phyloP scores from a whole-genome alignment of 2,329 filamentous ascomycete genomes.

The Neophaeococcomyces mojaviensis region DNA sequence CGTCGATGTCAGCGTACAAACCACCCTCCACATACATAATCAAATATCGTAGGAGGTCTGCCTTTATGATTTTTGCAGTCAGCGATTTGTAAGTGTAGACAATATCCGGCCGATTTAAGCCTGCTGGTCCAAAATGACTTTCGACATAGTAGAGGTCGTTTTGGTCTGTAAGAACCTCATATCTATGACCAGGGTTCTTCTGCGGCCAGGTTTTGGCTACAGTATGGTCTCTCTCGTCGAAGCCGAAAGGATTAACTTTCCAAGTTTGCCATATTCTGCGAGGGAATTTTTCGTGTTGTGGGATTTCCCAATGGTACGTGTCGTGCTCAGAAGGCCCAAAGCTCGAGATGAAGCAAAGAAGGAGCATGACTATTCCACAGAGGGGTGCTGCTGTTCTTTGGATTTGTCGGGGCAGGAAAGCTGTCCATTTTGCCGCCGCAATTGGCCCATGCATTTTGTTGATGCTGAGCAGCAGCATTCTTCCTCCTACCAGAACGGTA shows the following conservation, averaged over 20 bases:
- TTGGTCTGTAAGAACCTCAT: constrained; percentile 62
- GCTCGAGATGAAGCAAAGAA: constrained; percentile 5
- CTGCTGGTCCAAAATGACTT: constrained; percentile 57
- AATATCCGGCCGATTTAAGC: constrained; percentile 60
- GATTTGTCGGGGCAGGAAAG: constrained; percentile 1
- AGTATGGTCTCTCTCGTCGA: constrained; percentile 56
- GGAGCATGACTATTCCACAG: constrained; percentile 1
- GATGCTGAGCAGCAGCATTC: neutral
- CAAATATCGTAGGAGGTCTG: constrained; percentile 59
- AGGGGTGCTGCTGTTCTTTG: constrained; percentile 3
- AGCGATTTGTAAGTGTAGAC: constrained; percentile 54
- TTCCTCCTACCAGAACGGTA: neutral
- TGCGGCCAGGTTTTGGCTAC: constrained; percentile 57
- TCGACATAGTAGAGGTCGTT: constrained; percentile 63
- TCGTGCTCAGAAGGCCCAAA: constrained; percentile 3
- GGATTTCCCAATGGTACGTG: constrained; percentile 1
- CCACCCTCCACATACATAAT: constrained; percentile 61
- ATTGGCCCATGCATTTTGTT: constrained; percentile 1
- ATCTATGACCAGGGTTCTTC: constrained; percentile 60
- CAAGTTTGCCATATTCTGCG: constrained; percentile 71
- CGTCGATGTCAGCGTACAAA: constrained; percentile 55
- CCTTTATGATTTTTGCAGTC: constrained; percentile 58
- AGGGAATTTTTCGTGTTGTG: constrained; percentile 42
- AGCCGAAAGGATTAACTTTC: constrained; percentile 61
- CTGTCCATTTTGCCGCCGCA: constrained; percentile 4